These are phyloP conservation scores for Lepiota venenata DNA, from an alignment of 768 basidiomycete species.

Conservation along the genomic window DNA sequence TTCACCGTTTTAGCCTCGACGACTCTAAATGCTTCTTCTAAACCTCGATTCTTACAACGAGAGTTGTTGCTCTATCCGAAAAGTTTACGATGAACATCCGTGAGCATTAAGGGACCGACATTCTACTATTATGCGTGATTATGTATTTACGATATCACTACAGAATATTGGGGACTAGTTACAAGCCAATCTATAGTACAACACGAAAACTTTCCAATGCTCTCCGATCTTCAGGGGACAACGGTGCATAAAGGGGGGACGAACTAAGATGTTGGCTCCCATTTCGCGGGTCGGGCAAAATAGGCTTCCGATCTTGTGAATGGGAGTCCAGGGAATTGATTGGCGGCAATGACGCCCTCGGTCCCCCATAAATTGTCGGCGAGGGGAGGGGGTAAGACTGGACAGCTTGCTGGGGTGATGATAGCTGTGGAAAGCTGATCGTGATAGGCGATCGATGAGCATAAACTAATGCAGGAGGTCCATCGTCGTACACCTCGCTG, in stretches of 20 bases:
- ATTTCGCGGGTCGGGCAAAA: slow-evolving; percentile 5
- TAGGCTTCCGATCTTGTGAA: slow-evolving; percentile 4
- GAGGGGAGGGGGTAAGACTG: slow-evolving; percentile 6
- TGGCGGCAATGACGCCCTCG: slow-evolving; percentile 5
- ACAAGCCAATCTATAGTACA: slow-evolving; percentile 26
- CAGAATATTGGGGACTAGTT: too few species aligned
- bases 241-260: slow-evolving; percentile 31
- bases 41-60: too few species aligned
- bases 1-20: too few species aligned
- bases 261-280: slow-evolving; percentile 6
- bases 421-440: slow-evolving; percentile 16
- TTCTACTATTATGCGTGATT: too few species aligned
- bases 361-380: slow-evolving; percentile 4
- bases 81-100: too few species aligned
- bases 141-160: too few species aligned
- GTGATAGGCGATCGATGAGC: slow-evolving; percentile 14
- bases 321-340: not conserved
- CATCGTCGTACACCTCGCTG: slow-evolving; percentile 35
- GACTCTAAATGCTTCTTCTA: slow-evolving; percentile 1
- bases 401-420: slow-evolving; percentile 13
- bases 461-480: slow-evolving; percentile 15
- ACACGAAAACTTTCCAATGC: slow-evolving; percentile 50
- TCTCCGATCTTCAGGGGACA: slow-evolving; percentile 56
- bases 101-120: too few species aligned
- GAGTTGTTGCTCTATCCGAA: too few species aligned